Percentiles rank a stretch among this genome's conserved stretches.
Conservation (phyloP, 805 yeast genomes). For the Wickerhamiella azymoides region DNA sequence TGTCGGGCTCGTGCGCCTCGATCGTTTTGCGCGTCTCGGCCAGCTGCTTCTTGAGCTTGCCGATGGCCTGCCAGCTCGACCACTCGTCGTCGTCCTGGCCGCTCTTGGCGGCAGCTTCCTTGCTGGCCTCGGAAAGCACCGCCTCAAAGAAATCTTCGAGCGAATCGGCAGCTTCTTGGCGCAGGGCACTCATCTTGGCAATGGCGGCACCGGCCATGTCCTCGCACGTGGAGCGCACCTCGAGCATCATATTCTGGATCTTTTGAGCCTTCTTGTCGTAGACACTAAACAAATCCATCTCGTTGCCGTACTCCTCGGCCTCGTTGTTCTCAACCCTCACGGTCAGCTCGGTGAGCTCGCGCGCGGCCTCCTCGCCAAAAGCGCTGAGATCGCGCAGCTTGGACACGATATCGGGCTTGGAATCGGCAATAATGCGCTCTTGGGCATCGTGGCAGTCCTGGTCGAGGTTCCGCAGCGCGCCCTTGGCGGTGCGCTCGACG, state of each 20-base stretch:
- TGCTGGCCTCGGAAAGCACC: slow-evolving; percentile 18
- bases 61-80: slow-evolving; percentile 15
- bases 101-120: slow-evolving; percentile 14
- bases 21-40: slow-evolving; percentile 12
- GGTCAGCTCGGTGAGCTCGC: slow-evolving; percentile 11
- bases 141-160: slow-evolving; percentile 21
- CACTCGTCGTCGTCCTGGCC: slow-evolving; percentile 33
- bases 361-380: slow-evolving; percentile 15
- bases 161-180: slow-evolving; percentile 20
- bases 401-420: slow-evolving; percentile 18
- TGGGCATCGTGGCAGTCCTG: slow-evolving; percentile 11
- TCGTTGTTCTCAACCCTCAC: slow-evolving; percentile 17
- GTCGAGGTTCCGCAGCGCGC: slow-evolving; percentile 15
- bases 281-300: slow-evolving; percentile 14
- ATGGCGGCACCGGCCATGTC: slow-evolving; percentile 18
- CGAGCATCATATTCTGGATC: slow-evolving; percentile 15
- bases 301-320: slow-evolving; percentile 12
- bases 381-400: slow-evolving; percentile 14
- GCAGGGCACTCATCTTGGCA: slow-evolving; percentile 13
- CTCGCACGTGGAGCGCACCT: slow-evolving; percentile 19
- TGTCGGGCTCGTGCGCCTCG: slow-evolving; percentile 16
- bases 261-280: slow-evolving; percentile 15
- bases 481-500: slow-evolving; percentile 15
- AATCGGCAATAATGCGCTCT: slow-evolving; percentile 10
- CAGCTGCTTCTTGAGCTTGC: slow-evolving; percentile 16